These are phyloP conservation scores for Brettanomyces naardenensis DNA, from an alignment of 805 yeast species.

Conservation along the genomic window DNA sequence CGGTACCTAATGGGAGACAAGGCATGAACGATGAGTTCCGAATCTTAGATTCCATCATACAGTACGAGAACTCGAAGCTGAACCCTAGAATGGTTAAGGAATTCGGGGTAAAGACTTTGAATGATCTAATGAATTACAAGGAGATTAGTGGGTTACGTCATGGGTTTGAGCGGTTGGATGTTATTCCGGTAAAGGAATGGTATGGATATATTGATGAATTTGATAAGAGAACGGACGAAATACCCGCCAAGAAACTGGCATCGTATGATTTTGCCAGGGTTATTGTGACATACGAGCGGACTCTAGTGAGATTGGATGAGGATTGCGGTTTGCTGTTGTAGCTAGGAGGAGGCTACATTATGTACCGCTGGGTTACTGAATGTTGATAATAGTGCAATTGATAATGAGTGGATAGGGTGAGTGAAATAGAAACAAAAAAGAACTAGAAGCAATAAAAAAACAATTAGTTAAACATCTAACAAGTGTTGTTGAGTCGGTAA, in stretches of 20 bases:
- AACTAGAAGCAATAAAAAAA: slow-evolving; percentile 2
- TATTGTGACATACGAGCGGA: slow-evolving; percentile 14
- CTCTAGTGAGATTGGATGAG: slow-evolving; percentile 16
- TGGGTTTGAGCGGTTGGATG: not conserved
- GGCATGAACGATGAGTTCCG: slow-evolving; percentile 8
- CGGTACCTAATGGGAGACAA: slow-evolving; percentile 2
- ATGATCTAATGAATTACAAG: slow-evolving; percentile 2
- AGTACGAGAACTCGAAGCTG: slow-evolving; percentile 17
- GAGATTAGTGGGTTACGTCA: not conserved
- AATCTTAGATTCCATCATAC: slow-evolving; percentile 13
- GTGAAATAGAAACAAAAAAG: not conserved
- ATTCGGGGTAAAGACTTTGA: slow-evolving; percentile 1
- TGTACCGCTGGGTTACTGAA: too few species aligned
- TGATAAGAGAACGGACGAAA: not conserved
- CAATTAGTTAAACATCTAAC: not conserved
- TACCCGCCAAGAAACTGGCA: slow-evolving; percentile 2
- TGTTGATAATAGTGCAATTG: not conserved
- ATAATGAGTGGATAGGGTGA: not conserved
- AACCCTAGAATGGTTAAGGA: not conserved
- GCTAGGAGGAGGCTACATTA: not conserved
- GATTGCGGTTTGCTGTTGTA: slow-evolving; percentile 10
- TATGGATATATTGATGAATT: slow-evolving; percentile 8
- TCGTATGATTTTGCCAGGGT: slow-evolving; percentile 6
- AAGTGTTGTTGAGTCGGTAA: too few species aligned
- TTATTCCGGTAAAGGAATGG: slow-evolving; percentile 6